Percentiles rank a stretch among this genome's conserved stretches.
Evolutionary conservation across 2,329 filamentous ascomycete species (phyloP).

Genomic region (Monilinia fructicola): DNA sequence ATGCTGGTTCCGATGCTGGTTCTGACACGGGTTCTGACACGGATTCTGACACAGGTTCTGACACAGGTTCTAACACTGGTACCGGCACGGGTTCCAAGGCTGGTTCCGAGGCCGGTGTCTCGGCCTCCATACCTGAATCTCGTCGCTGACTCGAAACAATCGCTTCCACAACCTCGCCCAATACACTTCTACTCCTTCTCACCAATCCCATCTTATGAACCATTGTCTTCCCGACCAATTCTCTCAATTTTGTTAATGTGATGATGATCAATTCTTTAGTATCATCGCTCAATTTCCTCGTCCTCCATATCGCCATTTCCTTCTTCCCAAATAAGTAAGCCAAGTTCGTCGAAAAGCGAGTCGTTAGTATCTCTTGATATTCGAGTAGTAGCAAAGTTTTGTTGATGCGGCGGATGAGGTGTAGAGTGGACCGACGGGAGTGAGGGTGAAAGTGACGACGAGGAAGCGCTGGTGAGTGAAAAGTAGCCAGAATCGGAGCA

Average conservation of each 20-base stretch:
- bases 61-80: neutral
- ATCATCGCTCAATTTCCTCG: conserved; percentile 18
- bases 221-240: conserved; percentile 22
- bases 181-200: conserved; percentile 19
- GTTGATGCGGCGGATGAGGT: conserved; percentile 17
- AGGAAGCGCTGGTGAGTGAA: neutral
- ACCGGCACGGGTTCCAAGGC: neutral
- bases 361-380: conserved; percentile 22
- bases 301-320: conserved; percentile 21
- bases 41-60: too few species aligned
- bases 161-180: conserved; percentile 13
- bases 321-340: conserved; percentile 21
- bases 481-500: conserved; percentile 21
- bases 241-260: conserved; percentile 21
- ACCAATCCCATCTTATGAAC: conserved; percentile 18
- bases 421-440: conserved; percentile 3
- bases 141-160: conserved; percentile 14
- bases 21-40: neutral
- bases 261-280: conserved; percentile 21
- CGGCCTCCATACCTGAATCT: neutral
- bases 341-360: conserved; percentile 19
- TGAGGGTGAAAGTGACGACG: conserved; percentile 2
- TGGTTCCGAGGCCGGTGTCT: neutral
- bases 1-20: neutral
- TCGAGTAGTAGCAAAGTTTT: conserved; percentile 9